Evolutionary conservation across 306 rosid species (phyloP).

Genomic region (Prinsepia uniflora): DNA sequence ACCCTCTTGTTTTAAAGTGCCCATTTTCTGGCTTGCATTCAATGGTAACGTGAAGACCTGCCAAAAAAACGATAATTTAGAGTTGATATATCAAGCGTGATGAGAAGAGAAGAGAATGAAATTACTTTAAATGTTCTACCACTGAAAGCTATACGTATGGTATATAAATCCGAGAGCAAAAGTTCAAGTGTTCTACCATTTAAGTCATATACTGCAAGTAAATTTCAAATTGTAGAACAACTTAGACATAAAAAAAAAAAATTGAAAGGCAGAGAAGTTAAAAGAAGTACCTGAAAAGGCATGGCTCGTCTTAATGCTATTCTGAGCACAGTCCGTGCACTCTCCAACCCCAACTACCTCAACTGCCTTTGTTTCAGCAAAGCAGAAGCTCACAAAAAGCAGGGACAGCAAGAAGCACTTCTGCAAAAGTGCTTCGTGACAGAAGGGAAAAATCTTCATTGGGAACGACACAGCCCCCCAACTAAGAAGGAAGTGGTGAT

Average conservation of each 20-base stretch:
- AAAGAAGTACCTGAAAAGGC: conserved; percentile 64
- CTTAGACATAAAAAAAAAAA: neutral
- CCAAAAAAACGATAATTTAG: neutral
- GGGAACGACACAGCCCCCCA: conserved; percentile 4
- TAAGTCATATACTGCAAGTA: neutral
- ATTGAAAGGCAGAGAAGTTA: neutral
- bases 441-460: conserved; percentile 41
- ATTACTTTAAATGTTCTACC: no score
- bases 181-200: neutral
- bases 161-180: neutral
- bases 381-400: conserved; percentile 42
- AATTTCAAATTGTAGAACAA: neutral
- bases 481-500: neutral
- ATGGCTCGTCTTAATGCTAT: conserved; percentile 48
- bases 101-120: no score
- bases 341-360: conserved; percentile 80
- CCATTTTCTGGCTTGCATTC: conserved; percentile 72
- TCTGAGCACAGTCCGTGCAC: conserved; percentile 65
- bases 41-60: conserved; percentile 64
- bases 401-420: conserved; percentile 47
- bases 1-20: conserved; percentile 51
- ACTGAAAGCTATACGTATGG: no score
- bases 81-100: no score
- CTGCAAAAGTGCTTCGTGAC: conserved; percentile 40
- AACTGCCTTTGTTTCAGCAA: conserved; percentile 45